Base-by-base conservation (phyloP, 1,284 basidiomycete species). In the Ustilago loliicola region DNA sequence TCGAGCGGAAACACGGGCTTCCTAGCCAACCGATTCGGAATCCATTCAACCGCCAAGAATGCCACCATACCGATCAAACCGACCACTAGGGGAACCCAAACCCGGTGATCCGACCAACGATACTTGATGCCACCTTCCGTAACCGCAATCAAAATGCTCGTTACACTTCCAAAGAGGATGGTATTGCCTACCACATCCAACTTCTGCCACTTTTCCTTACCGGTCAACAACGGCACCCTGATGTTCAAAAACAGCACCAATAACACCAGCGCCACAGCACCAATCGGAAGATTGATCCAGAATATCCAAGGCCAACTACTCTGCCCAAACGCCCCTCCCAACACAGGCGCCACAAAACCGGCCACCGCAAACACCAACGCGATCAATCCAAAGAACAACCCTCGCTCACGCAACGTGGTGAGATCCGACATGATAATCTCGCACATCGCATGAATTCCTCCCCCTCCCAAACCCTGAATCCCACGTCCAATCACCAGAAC, bases 221-320 rank as follows among this genome's bases (percentile, higher is more conserved):
- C 57, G 7, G 83, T 81, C 19, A 84, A 84, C 27, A 81, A 13
- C 0, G 87, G 86, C 2, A 76, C 78, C 45, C 79, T 79, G 25
- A 88, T 72, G 19, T 79, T 66, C 45, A 87, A 78, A 70, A 83
- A 84, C 27, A 67, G 30, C 40, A 81, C 61, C 52, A 78, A 50
- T 27, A 77, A 29, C 10, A 64, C 32, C 7, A 74, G 34, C 0
- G 67, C 56, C 3, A 66, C 51, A 9, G 57, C 65, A 11, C 61
- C 68, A 29, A 70, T 61, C 8, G 75, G 77, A n/a, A 80, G 27
- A 27, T 82, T 79, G 66, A 85, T 74, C 78, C 87, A 88, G 62
- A 89, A 89, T 34, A 88, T 78, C 87, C 87, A 88, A 2, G 87
- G 76, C 88, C 88, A 89, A 45, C 83, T 74, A 8, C 69, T 82